A percentile compares a stretch with the other conserved stretches of the same genome.
Evolutionary conservation across 345 rosid genomes (phyloP).

Genomic region (Punica granatum): DNA sequence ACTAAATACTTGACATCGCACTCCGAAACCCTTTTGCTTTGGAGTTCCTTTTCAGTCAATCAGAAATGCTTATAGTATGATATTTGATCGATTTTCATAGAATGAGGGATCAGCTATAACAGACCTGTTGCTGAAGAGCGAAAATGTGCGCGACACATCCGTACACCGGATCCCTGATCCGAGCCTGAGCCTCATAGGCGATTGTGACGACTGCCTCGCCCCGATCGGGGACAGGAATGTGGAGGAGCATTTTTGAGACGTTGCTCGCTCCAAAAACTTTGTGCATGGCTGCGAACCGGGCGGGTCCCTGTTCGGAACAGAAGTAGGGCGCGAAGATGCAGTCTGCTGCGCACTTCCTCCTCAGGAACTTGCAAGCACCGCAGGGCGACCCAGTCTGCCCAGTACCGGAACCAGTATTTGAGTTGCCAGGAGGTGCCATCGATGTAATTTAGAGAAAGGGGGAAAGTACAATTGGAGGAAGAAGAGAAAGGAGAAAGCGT

Average conservation of each 20-base stretch:
- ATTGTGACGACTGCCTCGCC: constrained; percentile 69
- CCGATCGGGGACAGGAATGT: constrained; percentile 56
- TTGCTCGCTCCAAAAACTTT: constrained; percentile 82
- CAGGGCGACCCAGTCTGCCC: constrained; percentile 53
- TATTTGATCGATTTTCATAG: too few relatives aligned
- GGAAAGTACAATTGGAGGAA: not conserved
- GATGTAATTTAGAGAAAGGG: not conserved
- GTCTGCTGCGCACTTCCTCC: constrained; percentile 60
- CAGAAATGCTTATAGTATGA: too few relatives aligned
- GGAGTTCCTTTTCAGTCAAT: too few relatives aligned
- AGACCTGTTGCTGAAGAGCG: constrained; percentile 65
- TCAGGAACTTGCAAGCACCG: constrained; percentile 75
- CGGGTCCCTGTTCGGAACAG: constrained; percentile 62
- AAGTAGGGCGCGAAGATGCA: constrained; percentile 74
- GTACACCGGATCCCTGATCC: constrained; percentile 65
- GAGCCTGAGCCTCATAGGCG: constrained; percentile 69
- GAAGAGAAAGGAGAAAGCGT: not conserved
- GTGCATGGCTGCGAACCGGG: constrained; percentile 62
- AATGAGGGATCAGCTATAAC: too few relatives aligned
- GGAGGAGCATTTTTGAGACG: constrained; percentile 51
- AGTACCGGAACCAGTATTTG: constrained; percentile 12
- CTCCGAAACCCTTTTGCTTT: too few relatives aligned
- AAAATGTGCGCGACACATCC: constrained; percentile 75
- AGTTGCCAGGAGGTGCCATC: constrained; percentile 36
- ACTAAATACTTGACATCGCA: too few relatives aligned